Conservation (phyloP, 2,329 filamentous ascomycete species). For the Biscogniauxia marginata region DNA sequence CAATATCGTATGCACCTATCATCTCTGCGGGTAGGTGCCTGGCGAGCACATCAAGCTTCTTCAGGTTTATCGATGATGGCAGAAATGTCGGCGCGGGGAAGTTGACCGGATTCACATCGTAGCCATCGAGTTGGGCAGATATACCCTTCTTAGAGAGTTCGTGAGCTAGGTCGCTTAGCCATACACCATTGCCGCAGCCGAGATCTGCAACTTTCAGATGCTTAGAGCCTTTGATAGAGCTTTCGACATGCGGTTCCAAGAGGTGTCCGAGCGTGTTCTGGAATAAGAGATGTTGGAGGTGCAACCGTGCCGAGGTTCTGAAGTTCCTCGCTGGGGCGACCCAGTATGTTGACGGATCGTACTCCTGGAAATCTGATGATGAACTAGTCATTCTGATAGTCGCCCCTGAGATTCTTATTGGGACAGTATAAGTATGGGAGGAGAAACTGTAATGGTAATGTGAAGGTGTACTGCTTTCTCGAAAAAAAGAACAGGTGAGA, state of each 20-base stretch:
- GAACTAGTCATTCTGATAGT: background rate
- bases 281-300: constrained; percentile 27
- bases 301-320: constrained; percentile 23
- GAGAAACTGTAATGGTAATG: too few species aligned
- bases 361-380: background rate
- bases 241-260: constrained; percentile 17
- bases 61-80: constrained; percentile 14
- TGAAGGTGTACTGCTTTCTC: too few species aligned
- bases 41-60: constrained; percentile 18
- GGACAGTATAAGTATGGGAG: too few species aligned
- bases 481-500: too few species aligned
- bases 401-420: too few species aligned
- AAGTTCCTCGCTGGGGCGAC: constrained; percentile 22
- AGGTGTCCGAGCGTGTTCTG: constrained; percentile 25
- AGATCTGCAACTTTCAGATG: constrained; percentile 22
- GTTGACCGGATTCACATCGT: constrained; percentile 22
- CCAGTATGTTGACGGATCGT: constrained; percentile 17
- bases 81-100: constrained; percentile 17
- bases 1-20: constrained; percentile 22
- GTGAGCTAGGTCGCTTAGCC: constrained; percentile 18
- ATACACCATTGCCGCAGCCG: constrained; percentile 26
- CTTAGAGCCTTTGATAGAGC: constrained; percentile 3
- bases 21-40: constrained; percentile 13
- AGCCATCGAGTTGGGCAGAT: constrained; percentile 19
- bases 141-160: constrained; percentile 13